These are phyloP conservation scores for Colletotrichum spinosum DNA, from an alignment of 2,329 filamentous ascomycete genomes.

Conservation along the genomic window DNA sequence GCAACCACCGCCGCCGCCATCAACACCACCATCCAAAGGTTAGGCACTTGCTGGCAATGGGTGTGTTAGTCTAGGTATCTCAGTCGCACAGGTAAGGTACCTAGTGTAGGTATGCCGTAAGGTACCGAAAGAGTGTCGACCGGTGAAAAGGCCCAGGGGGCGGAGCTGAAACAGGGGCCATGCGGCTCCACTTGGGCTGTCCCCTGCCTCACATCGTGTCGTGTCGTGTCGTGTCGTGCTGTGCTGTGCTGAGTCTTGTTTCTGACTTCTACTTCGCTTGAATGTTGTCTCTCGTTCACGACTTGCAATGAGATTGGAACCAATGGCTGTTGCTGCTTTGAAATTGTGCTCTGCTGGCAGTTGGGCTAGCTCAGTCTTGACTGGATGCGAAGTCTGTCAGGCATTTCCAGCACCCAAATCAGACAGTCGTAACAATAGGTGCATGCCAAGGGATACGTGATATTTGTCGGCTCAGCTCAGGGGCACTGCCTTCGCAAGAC, in stretches of 20 bases:
- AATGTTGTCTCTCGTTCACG: background rate
- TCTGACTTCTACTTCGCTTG: background rate
- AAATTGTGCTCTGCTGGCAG: too few relatives aligned
- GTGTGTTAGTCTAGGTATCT: too few relatives aligned
- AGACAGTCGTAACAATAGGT: slow-evolving; percentile 20
- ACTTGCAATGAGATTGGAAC: background rate
- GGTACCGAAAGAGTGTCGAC: slow-evolving; percentile 22
- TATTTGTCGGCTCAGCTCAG: slow-evolving; percentile 5
- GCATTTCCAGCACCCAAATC: slow-evolving; percentile 6
- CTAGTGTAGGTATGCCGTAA: background rate
- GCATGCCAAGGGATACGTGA: slow-evolving; percentile 15
- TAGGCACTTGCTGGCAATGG: too few relatives aligned
- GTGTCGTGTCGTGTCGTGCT: too few relatives aligned
- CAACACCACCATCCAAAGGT: too few relatives aligned
- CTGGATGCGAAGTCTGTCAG: too few relatives aligned
- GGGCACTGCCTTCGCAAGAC: background rate
- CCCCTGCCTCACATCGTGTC: background rate
- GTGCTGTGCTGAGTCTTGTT: background rate
- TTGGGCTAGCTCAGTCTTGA: too few relatives aligned
- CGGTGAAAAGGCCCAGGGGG: slow-evolving; percentile 19
- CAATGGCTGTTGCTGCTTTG: too few relatives aligned
- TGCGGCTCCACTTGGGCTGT: slow-evolving; percentile 20
- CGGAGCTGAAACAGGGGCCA: slow-evolving; percentile 36
- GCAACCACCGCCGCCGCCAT: background rate
- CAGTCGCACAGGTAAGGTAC: too few relatives aligned